Evolutionary conservation across 305 asterid genomes (phyloP), one percentile per base, ranked within the genome.

Genomic region (Ruellia speciosa): DNA sequence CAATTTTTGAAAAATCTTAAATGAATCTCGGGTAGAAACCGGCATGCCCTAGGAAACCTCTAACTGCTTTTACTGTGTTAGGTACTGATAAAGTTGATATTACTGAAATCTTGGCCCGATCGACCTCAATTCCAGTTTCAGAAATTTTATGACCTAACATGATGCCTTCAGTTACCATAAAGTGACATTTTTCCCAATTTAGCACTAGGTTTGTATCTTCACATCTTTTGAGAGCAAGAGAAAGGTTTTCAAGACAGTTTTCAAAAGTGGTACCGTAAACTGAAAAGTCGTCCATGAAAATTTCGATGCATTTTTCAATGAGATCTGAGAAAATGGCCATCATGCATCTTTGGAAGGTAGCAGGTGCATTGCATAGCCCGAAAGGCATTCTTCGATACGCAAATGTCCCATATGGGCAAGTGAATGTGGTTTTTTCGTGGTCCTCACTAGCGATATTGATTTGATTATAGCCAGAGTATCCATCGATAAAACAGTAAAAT

Each of bases 261-360:
- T 34, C 60, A 12, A 49, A 54, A 8, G 20, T 7, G 5, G 14
- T 0, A 0, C 50, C 59, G 31, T 9, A 43, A 5, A 45, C 45
- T 1, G 53, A 18, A 34, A 64, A 55, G 3, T 47, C 56, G 18
- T 43, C 63, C 53, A 58, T 58, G 54, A 58, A 58, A 7, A 58
- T 14, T 13, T 58, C 53, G 5, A 58, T 43, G 13, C 11, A 4
- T 7, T 46, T 43, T 11, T 20, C 54, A 4, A 45, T 19, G 4
- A 58, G 11, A 4, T 43, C 53, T 12, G 53, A 58, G 13, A 58
- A 41, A 5, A 58, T 58, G 0, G 18, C 2, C 39, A 47, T 12
- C 53, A 58, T 58, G 16, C 53, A 58, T 13, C 53, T 20, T 46
- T 58, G 53, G 43, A 58, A 58, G 0, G 53, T 58, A 14, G 40